A percentile compares a stretch with the other conserved stretches of the same genome.
Conservation (phyloP, 768 basidiomycete genomes). For the Suillus brevipes region DNA sequence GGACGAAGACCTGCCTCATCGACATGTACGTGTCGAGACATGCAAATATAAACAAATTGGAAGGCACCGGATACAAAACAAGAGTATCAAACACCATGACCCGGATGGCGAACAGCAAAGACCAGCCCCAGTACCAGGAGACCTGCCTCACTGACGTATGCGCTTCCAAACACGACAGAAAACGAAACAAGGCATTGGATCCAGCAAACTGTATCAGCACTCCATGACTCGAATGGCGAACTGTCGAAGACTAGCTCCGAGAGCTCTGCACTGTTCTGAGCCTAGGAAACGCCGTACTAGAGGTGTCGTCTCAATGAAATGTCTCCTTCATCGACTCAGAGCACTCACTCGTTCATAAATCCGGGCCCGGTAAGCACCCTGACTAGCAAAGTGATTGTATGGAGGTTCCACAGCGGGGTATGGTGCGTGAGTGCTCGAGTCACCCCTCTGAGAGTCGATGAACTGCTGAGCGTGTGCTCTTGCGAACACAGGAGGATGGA, state of each 20-base stretch:
- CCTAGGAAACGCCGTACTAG: background rate
- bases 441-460: background rate
- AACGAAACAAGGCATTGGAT: background rate
- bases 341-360: background rate
- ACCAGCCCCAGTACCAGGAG: background rate
- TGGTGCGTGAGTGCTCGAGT: background rate
- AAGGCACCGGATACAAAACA: background rate
- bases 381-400: background rate
- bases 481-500: background rate
- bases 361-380: background rate
- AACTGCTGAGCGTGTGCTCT: background rate
- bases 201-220: background rate
- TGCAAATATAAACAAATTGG: background rate
- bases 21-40: background rate
- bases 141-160: background rate
- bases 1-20: background rate
- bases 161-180: slow-evolving; percentile 1
- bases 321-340: background rate
- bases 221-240: background rate
- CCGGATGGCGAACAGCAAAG: background rate
- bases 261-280: background rate
- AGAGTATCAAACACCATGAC: background rate
- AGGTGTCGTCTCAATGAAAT: background rate
- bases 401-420: too few species aligned
- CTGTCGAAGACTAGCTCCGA: background rate